A percentile compares a stretch with the other conserved stretches of the same genome.
These are phyloP conservation scores for Teratosphaeria pseudoeucalypti DNA, from an alignment of 2,329 filamentous ascomycete species.

Conservation along the genomic window DNA sequence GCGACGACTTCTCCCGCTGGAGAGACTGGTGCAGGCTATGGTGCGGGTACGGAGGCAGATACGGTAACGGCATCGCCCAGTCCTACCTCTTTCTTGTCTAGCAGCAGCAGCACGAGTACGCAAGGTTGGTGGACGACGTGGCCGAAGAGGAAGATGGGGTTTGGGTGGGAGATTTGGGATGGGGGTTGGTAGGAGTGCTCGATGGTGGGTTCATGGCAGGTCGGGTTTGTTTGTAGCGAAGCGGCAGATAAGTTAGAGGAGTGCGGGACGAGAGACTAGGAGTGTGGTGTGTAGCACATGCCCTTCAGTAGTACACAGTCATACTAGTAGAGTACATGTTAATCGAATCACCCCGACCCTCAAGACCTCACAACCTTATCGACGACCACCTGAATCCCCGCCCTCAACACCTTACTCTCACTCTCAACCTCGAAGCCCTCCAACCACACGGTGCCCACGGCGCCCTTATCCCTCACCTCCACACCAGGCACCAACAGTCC, in stretches of 20 bases:
- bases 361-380: neutral
- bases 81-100: neutral
- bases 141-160: neutral
- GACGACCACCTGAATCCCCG: conserved; percentile 42
- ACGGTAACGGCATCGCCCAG: neutral
- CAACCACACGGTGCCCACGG: conserved; percentile 80
- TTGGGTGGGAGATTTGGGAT: neutral
- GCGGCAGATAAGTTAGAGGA: no score
- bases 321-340: no score
- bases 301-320: neutral
- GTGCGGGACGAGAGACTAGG: no score
- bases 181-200: neutral
- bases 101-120: neutral
- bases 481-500: conserved; percentile 88
- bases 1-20: neutral
- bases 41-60: neutral
- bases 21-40: neutral
- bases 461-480: conserved; percentile 76
- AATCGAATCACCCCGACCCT: neutral
- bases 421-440: conserved; percentile 89
- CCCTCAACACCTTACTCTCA: conserved; percentile 51
- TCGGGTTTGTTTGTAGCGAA: no score
- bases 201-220: no score
- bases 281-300: neutral
- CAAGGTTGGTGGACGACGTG: neutral